Conservation (phyloP, 208 protist genomes). For the Lotmaria passim region DNA sequence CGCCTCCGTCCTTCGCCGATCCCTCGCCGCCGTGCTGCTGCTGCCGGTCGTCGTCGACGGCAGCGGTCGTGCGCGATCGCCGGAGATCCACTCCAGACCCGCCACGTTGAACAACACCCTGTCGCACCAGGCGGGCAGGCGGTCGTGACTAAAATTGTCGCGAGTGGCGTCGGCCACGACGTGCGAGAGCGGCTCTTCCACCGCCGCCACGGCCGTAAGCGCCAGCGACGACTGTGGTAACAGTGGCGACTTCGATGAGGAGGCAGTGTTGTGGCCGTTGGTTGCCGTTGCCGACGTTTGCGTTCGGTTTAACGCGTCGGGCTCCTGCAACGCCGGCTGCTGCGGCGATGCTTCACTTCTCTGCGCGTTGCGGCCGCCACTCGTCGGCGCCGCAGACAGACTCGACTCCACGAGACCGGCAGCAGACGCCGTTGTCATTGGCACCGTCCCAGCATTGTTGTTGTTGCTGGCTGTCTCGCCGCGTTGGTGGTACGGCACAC, state of each 20-base stretch:
- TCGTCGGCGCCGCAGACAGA: too few relatives aligned
- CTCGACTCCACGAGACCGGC: background rate
- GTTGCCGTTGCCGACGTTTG: background rate
- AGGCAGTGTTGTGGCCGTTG: background rate
- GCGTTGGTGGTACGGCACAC: conserved; percentile 31
- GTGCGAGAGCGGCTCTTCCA: conserved; percentile 20
- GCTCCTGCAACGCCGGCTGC: too few relatives aligned
- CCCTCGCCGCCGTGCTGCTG: background rate
- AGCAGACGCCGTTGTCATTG: background rate
- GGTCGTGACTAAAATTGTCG: conserved; percentile 41
- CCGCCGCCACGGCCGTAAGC: background rate
- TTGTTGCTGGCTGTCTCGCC: background rate
- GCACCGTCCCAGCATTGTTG: background rate
- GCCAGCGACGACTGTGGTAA: background rate
- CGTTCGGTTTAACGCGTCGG: conserved; percentile 2
- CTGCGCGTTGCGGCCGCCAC: too few relatives aligned
- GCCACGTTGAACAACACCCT: conserved; percentile 82
- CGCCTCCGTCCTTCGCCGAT: conserved; percentile 2
- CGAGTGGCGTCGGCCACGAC: conserved; percentile 19
- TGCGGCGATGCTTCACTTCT: background rate
- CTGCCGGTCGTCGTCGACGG: background rate
- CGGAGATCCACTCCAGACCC: conserved; percentile 64
- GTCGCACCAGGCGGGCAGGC: conserved; percentile 89
- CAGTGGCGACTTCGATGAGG: too few relatives aligned
- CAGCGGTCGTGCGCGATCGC: conserved; percentile 27